A percentile compares a stretch with the other conserved stretches of the same genome.
phyloP scores from a whole-genome alignment of 768 basidiomycete species.

The Suillus subaureus region DNA sequence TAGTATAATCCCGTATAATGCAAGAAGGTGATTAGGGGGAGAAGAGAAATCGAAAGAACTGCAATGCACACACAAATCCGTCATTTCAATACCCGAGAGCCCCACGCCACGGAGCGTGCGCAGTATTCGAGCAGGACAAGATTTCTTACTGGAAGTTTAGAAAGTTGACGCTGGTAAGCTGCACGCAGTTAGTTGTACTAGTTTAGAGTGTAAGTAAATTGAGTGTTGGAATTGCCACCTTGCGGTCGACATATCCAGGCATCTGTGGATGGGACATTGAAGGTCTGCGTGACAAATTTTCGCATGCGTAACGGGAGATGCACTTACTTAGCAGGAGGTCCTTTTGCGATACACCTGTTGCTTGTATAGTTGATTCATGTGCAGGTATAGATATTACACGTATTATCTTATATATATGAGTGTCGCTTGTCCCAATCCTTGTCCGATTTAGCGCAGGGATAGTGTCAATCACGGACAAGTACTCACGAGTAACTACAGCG shows the following conservation, averaged over 20 bases:
- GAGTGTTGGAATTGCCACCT: no score
- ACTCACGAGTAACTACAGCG: not conserved
- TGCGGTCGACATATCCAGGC: not conserved
- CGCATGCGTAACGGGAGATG: not conserved
- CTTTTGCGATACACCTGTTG: not conserved
- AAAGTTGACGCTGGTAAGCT: not conserved
- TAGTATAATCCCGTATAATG: not conserved
- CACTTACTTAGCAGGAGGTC: not conserved
- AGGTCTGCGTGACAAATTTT: not conserved
- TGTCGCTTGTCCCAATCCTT: not conserved
- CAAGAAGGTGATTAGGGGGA: not conserved
- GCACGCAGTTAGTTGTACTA: no score
- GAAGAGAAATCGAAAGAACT: not conserved
- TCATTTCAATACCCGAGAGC: not conserved
- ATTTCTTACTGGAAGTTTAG: not conserved
- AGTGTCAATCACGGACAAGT: not conserved
- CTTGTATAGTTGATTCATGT: not conserved
- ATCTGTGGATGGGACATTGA: not conserved
- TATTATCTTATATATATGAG: slow-evolving; percentile 2
- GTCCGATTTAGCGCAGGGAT: not conserved
- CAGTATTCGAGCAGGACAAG: not conserved
- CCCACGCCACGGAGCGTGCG: not conserved
- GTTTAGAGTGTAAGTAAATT: no score
- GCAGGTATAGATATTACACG: not conserved
- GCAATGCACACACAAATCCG: not conserved